Percentiles rank a stretch among this genome's conserved stretches.
These are phyloP conservation scores for Verticillium dahliae DNA, from an alignment of 2,329 filamentous ascomycete genomes.

Conservation along the genomic window DNA sequence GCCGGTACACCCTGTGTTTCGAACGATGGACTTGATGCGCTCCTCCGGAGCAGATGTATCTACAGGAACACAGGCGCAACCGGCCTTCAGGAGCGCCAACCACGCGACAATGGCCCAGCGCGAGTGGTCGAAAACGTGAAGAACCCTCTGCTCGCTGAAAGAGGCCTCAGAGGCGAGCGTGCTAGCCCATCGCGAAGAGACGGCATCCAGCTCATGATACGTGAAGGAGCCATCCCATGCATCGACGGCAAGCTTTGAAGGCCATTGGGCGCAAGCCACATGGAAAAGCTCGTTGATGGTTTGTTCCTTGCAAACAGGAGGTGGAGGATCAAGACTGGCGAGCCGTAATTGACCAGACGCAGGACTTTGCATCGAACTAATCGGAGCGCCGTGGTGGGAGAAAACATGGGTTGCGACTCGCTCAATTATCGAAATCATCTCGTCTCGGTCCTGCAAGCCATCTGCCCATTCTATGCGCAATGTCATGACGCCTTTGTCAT, in stretches of 20 bases:
- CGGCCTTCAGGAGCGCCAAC: constrained; percentile 20
- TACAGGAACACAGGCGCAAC: constrained; percentile 18
- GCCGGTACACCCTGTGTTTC: not conserved
- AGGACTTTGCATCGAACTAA: not conserved
- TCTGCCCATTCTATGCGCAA: not conserved
- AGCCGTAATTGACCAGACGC: not conserved
- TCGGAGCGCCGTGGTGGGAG: not conserved
- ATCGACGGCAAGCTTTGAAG: constrained; percentile 9
- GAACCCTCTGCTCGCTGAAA: not conserved
- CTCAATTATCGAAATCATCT: not conserved
- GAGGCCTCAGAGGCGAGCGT: not conserved
- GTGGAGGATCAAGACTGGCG: not conserved
- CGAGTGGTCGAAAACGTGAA: constrained; percentile 15
- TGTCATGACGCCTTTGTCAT: not conserved
- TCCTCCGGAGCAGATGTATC: constrained; percentile 15
- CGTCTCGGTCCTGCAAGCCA: not conserved
- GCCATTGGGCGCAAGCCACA: not conserved
- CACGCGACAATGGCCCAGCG: constrained; percentile 16
- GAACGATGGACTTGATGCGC: not conserved
- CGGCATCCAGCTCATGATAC: constrained; percentile 14
- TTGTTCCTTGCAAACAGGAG: not conserved
- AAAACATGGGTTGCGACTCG: not conserved
- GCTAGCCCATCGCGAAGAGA: constrained; percentile 13
- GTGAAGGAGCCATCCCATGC: constrained; percentile 17
- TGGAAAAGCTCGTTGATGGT: not conserved